phyloP scores from a whole-genome alignment of 2,329 filamentous ascomycete genomes.

The Aspergillus fumigatiaffinis region DNA sequence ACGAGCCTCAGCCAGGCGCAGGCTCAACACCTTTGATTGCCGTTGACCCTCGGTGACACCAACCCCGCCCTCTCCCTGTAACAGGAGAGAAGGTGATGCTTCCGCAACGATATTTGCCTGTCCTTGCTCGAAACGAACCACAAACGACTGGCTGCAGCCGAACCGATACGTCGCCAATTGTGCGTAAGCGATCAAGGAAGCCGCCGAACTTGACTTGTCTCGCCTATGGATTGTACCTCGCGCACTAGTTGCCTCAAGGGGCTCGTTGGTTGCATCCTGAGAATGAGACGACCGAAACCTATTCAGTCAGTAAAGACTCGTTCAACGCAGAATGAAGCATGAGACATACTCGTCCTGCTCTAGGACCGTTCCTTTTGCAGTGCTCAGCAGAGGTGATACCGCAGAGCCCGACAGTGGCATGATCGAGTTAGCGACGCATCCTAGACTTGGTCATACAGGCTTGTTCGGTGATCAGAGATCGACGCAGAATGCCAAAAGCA shows the following conservation, averaged over 20 bases:
- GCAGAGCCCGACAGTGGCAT: constrained; percentile 10
- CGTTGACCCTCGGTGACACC: constrained; percentile 15
- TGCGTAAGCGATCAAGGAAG: constrained; percentile 45
- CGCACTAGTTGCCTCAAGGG: background rate
- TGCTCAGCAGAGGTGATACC: background rate
- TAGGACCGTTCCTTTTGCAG: constrained; percentile 6
- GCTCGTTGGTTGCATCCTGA: background rate
- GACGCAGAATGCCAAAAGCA: background rate
- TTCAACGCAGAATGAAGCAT: background rate
- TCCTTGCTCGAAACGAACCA: constrained; percentile 48
- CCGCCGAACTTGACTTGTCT: constrained; percentile 12
- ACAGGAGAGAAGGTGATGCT: constrained; percentile 39
- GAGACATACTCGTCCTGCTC: constrained; percentile 12
- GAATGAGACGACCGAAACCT: background rate
- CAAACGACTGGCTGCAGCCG: constrained; percentile 38
- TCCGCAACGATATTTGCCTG: constrained; percentile 50
- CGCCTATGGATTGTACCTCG: no score
- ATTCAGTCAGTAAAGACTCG: background rate
- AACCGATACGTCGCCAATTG: constrained; percentile 47
- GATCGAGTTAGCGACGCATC: constrained; percentile 1
- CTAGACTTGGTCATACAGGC: background rate
- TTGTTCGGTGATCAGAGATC: background rate
- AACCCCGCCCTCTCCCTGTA: constrained; percentile 19
- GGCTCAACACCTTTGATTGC: constrained; percentile 12
- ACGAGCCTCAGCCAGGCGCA: constrained; percentile 1